Base-by-base conservation (phyloP, 2,329 filamentous ascomycete genomes). In the Cadophora sp. region DNA sequence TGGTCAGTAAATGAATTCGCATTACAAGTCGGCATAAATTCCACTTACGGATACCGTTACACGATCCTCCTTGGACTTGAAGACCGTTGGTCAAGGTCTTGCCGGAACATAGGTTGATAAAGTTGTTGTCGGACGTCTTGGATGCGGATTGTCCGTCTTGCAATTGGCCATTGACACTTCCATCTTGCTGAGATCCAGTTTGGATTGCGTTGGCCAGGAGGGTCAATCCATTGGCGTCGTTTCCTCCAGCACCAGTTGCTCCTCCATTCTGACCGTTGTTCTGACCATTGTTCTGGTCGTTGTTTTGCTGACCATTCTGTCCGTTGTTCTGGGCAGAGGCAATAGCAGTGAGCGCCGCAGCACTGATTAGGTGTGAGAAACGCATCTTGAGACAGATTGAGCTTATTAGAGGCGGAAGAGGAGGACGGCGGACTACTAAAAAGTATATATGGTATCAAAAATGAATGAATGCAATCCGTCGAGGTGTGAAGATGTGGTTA, bases 61-160 rank as follows among this genome's bases (percentile, higher is more conserved):
- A 91, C 43, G 88, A 91, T 24, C 89, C 89, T 8, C 72, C 78
- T 67, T 80, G 81, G 62, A 84, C 80, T 77, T 91, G 88, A 40
- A 84, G 78, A 75, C 88, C 89, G 73, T 91, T 88, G 71, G 88
- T 91, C 62, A 88, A 76, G 0, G 81, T 84, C 76, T 77, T 74
- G n/a, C 77, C 77, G 16, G 70, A 65, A 62, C 77, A 79, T 56
- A 71, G 67, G 68, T 79, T 78, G 71, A 79, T 79, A 63, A 79
- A 79, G 66, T 79, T 79, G 68, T 78, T 77, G 14, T 69, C 59
- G 2, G 77, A 78, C 11, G 73, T 78, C 11, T 46, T 9, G 2
- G 76, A 78, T 53, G 64, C 40, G 19, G 76, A 72, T 66, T 78
- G 76, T 24, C 73, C 73, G 62, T 60, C 73, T 40, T 71, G 71